Base-by-base conservation (phyloP, 2,329 filamentous ascomycete species). In the Claviceps lovelessii region DNA sequence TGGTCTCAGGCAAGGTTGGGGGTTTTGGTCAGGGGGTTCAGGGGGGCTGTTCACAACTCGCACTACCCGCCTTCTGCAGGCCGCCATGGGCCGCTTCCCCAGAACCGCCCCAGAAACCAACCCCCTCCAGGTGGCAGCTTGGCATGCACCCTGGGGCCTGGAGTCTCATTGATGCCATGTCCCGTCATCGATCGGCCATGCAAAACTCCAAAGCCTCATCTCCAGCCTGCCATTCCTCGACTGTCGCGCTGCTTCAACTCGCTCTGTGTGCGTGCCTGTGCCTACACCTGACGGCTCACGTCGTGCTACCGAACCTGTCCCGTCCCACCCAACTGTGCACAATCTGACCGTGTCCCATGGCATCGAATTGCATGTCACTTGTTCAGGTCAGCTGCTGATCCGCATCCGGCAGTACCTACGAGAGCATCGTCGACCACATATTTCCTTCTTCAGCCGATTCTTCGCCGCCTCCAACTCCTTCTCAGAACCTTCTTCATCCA, bases 391-490 rank as follows among this genome's bases (percentile, higher is more conserved):
- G 54, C 62, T 64, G 64, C 63, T 59, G 56, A 56, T 58, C 52
- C 42, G 28, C 28, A 52, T 52, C 58, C 56, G 56, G 57, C 59
- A 62, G 59, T 57, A 49, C 52, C 54, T 58, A 58, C 60, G 54
- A 62, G 54, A 55, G 47, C 51, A 45, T 58, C 49, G 57, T 64
- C 53, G 60, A 63, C 52, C 56, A 61, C 54, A 57, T 65, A 48
- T 59, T 61, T 49, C 58, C 60, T 31, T 57, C 56, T 54, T 60
- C 60, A 42, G 52, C 61, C 55, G 58, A 59, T 49, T 65, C 61
- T 53, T 61, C 60, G 49, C 61, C 57, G 41, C 65, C 64, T 55
- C 59, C 54, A 17, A 42, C 41, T 45, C 55, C 59, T 48, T 58
- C 62, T 5, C 57, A 58, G 35, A 55, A 63, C 54, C 57, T 52